Evolutionary conservation across 768 basidiomycete genomes (phyloP).

Genomic region (Mycena venus): DNA sequence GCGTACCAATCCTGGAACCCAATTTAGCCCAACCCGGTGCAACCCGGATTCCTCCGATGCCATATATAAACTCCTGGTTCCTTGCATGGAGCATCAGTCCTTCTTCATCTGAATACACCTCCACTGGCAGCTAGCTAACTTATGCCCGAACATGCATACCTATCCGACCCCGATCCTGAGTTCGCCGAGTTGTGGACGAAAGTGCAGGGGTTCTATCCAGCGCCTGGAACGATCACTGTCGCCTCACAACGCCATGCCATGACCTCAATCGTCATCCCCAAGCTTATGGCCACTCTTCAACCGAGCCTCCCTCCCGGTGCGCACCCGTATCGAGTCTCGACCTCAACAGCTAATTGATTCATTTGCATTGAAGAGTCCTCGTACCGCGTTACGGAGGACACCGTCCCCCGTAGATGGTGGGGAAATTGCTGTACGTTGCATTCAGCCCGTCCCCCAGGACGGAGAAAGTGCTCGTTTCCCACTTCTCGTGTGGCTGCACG

Average conservation of each 20-base stretch:
- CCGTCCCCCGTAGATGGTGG: constrained; percentile 8
- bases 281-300: neutral
- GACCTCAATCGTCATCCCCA: neutral
- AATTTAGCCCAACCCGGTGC: too few species aligned
- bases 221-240: neutral
- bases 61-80: too few species aligned
- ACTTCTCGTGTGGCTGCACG: constrained; percentile 20
- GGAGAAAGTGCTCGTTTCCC: constrained; percentile 6
- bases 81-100: too few species aligned
- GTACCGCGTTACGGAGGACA: constrained; percentile 3
- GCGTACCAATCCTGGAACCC: too few species aligned
- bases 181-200: neutral
- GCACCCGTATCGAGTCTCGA: neutral
- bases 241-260: neutral
- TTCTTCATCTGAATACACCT: too few species aligned
- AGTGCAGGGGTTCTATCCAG: neutral
- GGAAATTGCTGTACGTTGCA: constrained; percentile 7
- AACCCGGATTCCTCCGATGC: too few species aligned
- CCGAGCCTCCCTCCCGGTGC: neutral
- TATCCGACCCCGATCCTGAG: constrained; percentile 2
- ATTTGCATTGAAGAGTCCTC: neutral
- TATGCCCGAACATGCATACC: neutral
- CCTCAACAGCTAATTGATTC: neutral
- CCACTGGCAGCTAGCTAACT: too few species aligned
- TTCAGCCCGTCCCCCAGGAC: neutral